Percentiles rank a stretch among this genome's conserved stretches.
Conservation (phyloP, 352 stramenopile species). For the Phytophthora cactorum region DNA sequence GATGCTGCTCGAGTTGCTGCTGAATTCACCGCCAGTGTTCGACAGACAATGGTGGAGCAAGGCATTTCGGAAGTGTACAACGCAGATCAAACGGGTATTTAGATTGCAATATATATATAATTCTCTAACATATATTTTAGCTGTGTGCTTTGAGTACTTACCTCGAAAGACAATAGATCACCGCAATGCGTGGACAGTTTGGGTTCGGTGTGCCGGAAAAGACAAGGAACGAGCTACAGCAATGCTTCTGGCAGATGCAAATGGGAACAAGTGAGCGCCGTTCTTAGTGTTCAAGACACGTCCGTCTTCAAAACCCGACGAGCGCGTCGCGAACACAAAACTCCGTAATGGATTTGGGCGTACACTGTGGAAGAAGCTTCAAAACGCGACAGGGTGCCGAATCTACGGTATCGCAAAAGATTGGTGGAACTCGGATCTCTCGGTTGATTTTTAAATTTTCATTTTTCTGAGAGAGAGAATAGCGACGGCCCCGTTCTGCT, state of each 20-base stretch:
- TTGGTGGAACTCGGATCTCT: too few relatives aligned
- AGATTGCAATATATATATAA: background rate
- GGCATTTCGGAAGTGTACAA: constrained; percentile 12
- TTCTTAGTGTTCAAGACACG: constrained; percentile 20
- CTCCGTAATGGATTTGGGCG: background rate
- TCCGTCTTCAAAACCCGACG: background rate
- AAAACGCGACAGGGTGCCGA: too few relatives aligned
- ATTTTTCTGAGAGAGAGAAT: too few relatives aligned
- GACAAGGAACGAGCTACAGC: constrained; percentile 17
- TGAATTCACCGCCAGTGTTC: background rate
- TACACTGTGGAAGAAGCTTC: too few relatives aligned
- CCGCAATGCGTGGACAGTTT: constrained; percentile 9
- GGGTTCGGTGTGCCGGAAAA: constrained; percentile 17
- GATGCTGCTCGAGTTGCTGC: constrained; percentile 4
- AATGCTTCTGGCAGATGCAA: constrained; percentile 8
- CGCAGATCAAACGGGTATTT: constrained; percentile 27
- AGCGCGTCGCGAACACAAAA: background rate
- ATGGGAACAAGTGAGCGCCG: constrained; percentile 4
- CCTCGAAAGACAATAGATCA: constrained; percentile 3
- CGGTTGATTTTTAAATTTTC: too few relatives aligned
- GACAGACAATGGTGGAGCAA: constrained; percentile 5
- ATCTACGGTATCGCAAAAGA: too few relatives aligned
- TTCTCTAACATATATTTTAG: constrained; percentile 3
- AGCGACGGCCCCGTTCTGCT: too few relatives aligned
- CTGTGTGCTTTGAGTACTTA: constrained; percentile 29